Conservation (phyloP, 108 stramenopile species). For the Schizochytrium sp. region DNA sequence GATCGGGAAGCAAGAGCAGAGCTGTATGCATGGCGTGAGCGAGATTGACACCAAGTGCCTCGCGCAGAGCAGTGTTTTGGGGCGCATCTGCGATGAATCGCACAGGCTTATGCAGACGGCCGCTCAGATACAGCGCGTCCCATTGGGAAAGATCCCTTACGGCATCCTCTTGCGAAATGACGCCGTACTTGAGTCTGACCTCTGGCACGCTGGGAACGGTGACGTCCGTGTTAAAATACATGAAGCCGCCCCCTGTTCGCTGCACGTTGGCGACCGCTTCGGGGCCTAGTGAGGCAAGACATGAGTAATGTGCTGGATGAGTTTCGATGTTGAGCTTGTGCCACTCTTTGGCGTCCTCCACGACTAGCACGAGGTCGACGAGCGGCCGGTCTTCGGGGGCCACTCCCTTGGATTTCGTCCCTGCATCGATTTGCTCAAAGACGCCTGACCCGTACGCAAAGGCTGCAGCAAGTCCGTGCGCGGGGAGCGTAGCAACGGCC, state of each 20-base stretch:
- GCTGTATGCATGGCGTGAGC: background rate
- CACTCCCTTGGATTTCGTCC: background rate
- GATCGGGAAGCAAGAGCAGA: background rate
- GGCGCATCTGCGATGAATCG: background rate
- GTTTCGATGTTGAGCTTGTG: background rate
- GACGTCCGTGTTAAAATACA: conserved; percentile 5
- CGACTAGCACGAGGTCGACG: background rate
- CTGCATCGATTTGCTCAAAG: background rate
- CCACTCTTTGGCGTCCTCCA: background rate
- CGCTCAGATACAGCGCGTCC: background rate
- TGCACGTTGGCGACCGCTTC: background rate
- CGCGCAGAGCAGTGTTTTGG: background rate
- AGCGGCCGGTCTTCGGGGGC: background rate
- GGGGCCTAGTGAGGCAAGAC: background rate
- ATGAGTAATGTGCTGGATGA: background rate
- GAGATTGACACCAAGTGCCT: background rate
- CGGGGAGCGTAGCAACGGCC: background rate
- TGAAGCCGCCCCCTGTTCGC: background rate
- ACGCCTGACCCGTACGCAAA: conserved; percentile 4
- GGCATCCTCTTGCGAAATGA: background rate
- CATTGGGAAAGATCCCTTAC: background rate
- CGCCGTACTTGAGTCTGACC: background rate
- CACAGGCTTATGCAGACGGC: background rate
- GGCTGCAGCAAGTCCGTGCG: background rate
- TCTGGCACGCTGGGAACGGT: background rate